Base-by-base conservation (phyloP, 2,329 filamentous ascomycete genomes). In the Ramichloridium luteum region DNA sequence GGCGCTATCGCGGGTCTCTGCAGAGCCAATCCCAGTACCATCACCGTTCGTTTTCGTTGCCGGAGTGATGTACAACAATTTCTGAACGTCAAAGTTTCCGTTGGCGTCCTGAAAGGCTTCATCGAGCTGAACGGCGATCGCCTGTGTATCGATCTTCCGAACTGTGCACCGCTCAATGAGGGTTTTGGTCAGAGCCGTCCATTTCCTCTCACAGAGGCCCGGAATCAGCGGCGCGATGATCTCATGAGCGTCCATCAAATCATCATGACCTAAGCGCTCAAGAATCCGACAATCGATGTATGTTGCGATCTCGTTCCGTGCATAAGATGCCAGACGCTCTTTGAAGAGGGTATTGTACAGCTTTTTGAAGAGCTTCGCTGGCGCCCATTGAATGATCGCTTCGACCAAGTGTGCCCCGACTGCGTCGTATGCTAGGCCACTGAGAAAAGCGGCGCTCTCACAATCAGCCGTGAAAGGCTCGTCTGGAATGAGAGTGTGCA, bases 391-490 rank as follows among this genome's bases (percentile, higher is more conserved):
- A 41, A 94, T 72, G 40, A 98, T 77, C 0, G 78, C 83, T 60
- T 98, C 90, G 13, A 96, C 67, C 2, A 98, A 67, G 27, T 88
- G 78, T 3, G 88, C 94, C 11, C 90, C 90, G 31, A 96, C 77
- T 2, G 80, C 69, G 50, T 96, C 85, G 56, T 94, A 96, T 15
- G 94, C 66, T 51, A 96, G 72, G 34, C 80, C 77, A 48, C 81
- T 85, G 52, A 96, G 70, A 51, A 96, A 93, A 11, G 73, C 70
- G 3, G 81, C 80, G 29, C 77, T 79, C 18, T 82, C 80, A 2
- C 73, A 73, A 11, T 74, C 73, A 40, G 88, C 79, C 16, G 70
- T 68, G 13, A 92, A 70, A 0, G 80, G 76, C 30, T 80, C 82
- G 30, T 81, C 86, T 0, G 86, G 85, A 1, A 94, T 65, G 1